These are phyloP conservation scores for Marasmius fiardii DNA, from an alignment of 1,284 basidiomycete genomes.

Conservation along the genomic window DNA sequence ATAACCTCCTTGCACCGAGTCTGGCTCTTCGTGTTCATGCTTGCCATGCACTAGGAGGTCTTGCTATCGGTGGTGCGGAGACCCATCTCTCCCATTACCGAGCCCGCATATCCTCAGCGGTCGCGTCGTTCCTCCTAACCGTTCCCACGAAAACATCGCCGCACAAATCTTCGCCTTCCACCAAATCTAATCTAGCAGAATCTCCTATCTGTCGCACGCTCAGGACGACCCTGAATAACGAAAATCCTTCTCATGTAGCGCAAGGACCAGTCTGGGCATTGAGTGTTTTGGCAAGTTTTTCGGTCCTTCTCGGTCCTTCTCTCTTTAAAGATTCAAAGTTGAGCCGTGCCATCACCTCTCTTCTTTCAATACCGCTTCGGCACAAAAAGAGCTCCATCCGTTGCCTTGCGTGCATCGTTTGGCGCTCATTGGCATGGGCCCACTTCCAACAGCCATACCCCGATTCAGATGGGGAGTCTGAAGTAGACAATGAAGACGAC, in stretches of 20 bases:
- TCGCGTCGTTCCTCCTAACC: constrained; percentile 44
- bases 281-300: constrained; percentile 56
- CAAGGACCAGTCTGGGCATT: constrained; percentile 75
- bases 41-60: constrained; percentile 68
- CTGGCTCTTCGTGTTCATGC: constrained; percentile 62
- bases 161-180: constrained; percentile 27
- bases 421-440: constrained; percentile 62
- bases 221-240: constrained; percentile 51
- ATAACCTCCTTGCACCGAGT: constrained; percentile 60
- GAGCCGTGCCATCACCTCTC: constrained; percentile 42
- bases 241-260: constrained; percentile 54
- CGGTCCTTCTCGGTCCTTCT: constrained; percentile 57
- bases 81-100: constrained; percentile 47
- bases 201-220: constrained; percentile 59
- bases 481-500: constrained; percentile 23
- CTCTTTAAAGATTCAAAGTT: constrained; percentile 44
- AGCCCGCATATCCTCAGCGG: constrained; percentile 44
- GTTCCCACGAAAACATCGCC: constrained; percentile 26
- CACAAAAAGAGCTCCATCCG: constrained; percentile 62
- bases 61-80: constrained; percentile 48
- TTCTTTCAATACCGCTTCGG: constrained; percentile 52
- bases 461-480: constrained; percentile 31
- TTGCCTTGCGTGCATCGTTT: constrained; percentile 53
- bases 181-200: constrained; percentile 30
- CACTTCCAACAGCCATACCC: constrained; percentile 53